These are phyloP conservation scores for Cryphonectria radicalis DNA, from an alignment of 2,329 filamentous ascomycete species.

Conservation along the genomic window DNA sequence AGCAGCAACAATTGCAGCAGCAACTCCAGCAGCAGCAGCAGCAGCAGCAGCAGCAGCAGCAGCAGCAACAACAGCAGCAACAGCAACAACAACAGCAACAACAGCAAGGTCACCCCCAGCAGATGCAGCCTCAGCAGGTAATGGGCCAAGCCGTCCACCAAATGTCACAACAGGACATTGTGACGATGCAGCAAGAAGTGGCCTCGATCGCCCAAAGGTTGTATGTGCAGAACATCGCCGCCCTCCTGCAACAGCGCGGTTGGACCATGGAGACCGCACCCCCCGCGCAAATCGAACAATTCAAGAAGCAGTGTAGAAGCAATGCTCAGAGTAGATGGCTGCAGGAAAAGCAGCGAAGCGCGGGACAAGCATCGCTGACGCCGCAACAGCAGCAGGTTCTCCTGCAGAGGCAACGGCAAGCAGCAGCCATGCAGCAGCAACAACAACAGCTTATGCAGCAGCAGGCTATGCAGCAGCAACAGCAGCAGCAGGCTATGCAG, in stretches of 20 bases:
- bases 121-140: slow-evolving; percentile 38
- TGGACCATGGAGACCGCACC: slow-evolving; percentile 50
- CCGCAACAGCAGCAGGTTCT: slow-evolving; percentile 2
- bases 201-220: slow-evolving; percentile 35
- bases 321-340: slow-evolving; percentile 43
- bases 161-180: slow-evolving; percentile 23
- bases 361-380: neutral
- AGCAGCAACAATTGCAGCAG: slow-evolving; percentile 38
- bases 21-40: slow-evolving; percentile 39
- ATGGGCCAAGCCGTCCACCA: slow-evolving; percentile 29
- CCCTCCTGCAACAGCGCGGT: slow-evolving; percentile 44
- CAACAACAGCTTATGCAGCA: slow-evolving; percentile 41
- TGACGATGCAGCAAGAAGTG: slow-evolving; percentile 16
- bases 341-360: slow-evolving; percentile 29
- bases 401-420: slow-evolving; percentile 41
- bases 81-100: slow-evolving; percentile 40
- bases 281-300: slow-evolving; percentile 47
- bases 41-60: slow-evolving; percentile 38
- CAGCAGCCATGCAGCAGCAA: slow-evolving; percentile 45
- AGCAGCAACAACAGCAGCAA: slow-evolving; percentile 35
- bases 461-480: slow-evolving; percentile 38
- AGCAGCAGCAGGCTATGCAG: slow-evolving; percentile 51
- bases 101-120: slow-evolving; percentile 37
- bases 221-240: slow-evolving; percentile 45
- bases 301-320: slow-evolving; percentile 47